Evolutionary conservation across 176 grass and related monocot genomes (phyloP).

Genomic region (Saccharum spontaneum): DNA sequence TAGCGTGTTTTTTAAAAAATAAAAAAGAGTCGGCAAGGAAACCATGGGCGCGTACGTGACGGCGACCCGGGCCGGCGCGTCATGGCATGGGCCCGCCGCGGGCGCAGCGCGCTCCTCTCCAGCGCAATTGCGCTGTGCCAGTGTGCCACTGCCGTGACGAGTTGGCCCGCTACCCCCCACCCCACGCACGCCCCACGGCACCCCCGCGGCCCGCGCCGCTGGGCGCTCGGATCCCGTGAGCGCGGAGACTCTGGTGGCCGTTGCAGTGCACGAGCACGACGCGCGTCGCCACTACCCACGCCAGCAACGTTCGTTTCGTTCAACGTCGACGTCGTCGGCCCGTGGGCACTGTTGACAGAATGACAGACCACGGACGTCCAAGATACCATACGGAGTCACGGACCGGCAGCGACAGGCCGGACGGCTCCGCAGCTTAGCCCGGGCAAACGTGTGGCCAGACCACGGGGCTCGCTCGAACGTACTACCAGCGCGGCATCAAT

Average conservation of each 20-base stretch:
- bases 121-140: conserved; percentile 6
- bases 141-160: conserved; percentile 2
- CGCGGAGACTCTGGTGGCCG: conserved; percentile 26
- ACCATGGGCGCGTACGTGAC: conserved; percentile 36
- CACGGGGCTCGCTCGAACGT: neutral
- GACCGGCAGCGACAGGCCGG: no score
- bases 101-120: neutral
- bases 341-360: neutral
- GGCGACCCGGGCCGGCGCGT: conserved; percentile 23
- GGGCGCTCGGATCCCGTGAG: conserved; percentile 37
- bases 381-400: no score
- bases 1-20: neutral
- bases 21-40: conserved; percentile 17
- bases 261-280: neutral
- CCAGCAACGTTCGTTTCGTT: neutral
- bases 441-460: neutral
- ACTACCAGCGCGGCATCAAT: conserved; percentile 5
- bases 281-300: neutral
- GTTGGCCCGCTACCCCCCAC: neutral
- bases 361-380: neutral
- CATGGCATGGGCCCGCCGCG: neutral
- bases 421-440: neutral
- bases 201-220: conserved; percentile 9
- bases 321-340: neutral
- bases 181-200: no score